Evolutionary conservation across 2,329 filamentous ascomycete genomes (phyloP), one percentile per base, ranked within the genome.

Genomic region (Aspergillus floridensis): DNA sequence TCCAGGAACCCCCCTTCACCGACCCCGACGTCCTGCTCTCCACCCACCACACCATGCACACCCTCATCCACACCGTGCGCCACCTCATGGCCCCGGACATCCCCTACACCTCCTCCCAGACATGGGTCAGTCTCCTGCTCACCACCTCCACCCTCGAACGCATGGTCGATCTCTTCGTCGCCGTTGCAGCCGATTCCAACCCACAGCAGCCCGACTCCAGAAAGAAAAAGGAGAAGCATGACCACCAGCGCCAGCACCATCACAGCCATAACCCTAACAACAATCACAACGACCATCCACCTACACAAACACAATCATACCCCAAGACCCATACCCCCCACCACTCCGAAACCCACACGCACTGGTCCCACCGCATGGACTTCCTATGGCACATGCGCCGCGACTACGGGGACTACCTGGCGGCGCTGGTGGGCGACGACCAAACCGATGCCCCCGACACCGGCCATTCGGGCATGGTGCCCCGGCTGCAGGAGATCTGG

Each of bases 81-180:
- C 65, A 62, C 31, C 59, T 70, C 16, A 70, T 71, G 69, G 59
- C 53, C 8, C 69, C 69, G 3, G 65, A 69, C n/a, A 66, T 70
- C 24, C 51, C 63, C 4, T 47, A 57, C 41, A 51, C 67, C 21
- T 63, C 67, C 1, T 63, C 67, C 7, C 65, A 67, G 54, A 64
- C 57, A 26, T 71, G 69, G 68, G 57, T 71, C 35, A 63, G 59
- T 52, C 59, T 70, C 1, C 68, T 71, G 49, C 66, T 70, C n/a
- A 65, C 65, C 2, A 69, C 64, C 1, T 70, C 67, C 5, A 71
- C 68, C 1, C 60, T 71, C 26, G 68, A 70, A 32, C 59, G 64
- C 8, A 58, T 70, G 21, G 55, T 70, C 4, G 32, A 62, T 8
- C 69, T 71, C 35, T 70, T 71, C 50, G 11, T 55, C 11, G 63